Percentiles rank a stretch among this genome's conserved stretches.
phyloP scores from a whole-genome alignment of 352 stramenopile genomes.

The Pythium insidiosum region DNA sequence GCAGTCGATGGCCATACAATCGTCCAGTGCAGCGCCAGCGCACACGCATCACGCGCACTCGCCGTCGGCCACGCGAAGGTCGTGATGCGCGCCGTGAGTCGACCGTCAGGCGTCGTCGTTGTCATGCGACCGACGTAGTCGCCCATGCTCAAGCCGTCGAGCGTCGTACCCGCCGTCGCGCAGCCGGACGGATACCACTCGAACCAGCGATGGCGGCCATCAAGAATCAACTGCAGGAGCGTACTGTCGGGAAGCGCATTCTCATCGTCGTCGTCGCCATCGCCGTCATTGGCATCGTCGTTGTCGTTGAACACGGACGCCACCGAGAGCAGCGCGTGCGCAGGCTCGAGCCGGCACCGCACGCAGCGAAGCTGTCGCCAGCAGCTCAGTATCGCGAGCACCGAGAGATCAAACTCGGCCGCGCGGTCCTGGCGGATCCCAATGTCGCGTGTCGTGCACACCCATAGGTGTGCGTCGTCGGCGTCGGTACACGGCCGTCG shows the following conservation, averaged over 20 bases:
- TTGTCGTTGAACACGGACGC: conserved; percentile 3
- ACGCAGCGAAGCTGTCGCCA: conserved; percentile 4
- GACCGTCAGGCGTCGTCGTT: neutral
- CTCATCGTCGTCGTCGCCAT: too few relatives aligned
- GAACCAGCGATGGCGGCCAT: conserved; percentile 6
- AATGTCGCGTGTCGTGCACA: too few relatives aligned
- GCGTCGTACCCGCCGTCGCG: conserved; percentile 4
- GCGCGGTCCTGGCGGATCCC: too few relatives aligned
- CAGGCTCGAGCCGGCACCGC: neutral
- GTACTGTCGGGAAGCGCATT: too few relatives aligned
- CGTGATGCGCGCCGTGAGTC: conserved; percentile 4
- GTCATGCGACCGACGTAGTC: conserved; percentile 4
- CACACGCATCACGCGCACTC: too few relatives aligned
- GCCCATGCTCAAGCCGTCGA: conserved; percentile 4
- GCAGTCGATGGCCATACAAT: too few relatives aligned
- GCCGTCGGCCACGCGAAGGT: conserved; percentile 3
- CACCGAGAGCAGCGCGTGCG: neutral
- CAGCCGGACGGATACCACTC: conserved; percentile 1
- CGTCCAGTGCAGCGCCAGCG: too few relatives aligned
- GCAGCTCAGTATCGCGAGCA: neutral
- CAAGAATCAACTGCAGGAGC: conserved; percentile 2
- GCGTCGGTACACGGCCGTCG: too few relatives aligned
- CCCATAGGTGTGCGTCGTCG: too few relatives aligned
- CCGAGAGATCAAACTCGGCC: neutral
- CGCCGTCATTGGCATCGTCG: neutral